Base-by-base conservation (phyloP, 2,329 filamentous ascomycete species). In the Aspergillus ochraceoroseus region DNA sequence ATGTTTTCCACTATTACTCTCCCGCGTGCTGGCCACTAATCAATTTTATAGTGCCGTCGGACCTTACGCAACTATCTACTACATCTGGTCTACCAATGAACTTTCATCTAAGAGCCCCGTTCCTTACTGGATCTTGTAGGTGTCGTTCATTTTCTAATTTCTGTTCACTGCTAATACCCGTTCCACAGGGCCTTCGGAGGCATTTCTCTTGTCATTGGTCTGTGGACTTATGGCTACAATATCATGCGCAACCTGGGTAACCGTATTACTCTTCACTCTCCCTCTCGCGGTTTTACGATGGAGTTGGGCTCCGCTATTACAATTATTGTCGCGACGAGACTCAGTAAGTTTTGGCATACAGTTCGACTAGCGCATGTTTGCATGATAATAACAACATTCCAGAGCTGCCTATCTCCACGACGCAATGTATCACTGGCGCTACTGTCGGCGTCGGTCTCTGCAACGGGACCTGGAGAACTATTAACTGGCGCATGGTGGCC, bases 221-320 rank as follows among this genome's bases (percentile, higher is more conserved):
- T 51, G 9, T 51, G 48, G 48, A 51, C 48, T 5, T 51, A 51
- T 36, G 48, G 48, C 8, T 51, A 51, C 43, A 47, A 51, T 22
- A 51, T 51, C 36, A 49, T 51, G 46, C 43, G 48, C 22, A 47
- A 49, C 39, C 34, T 51, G 26, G 48, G 48, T 23, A 51, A 51
- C 39, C 39, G 46, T 5, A 43, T 51, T 14, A 51, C 48, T 4
- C 37, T 51, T 20, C 48, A 51, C 34, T 47, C 43, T 4, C 48
- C 48, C n/a, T 49, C 46, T 2, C 48, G 48, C 14, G 48, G 48
- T 1, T 51, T 51, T 32, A 44, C 48, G 3, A 51, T 51, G 48
- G 48, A 51, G 13, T 41, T 51, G 8, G 48, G 48, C 4, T 47
- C 48, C 2, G 48, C 46, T 1, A 40, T 51, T 17, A 47, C 48